These are phyloP conservation scores for Sanghuangporus weigelae DNA, from an alignment of 1,284 basidiomycete genomes.

Conservation along the genomic window DNA sequence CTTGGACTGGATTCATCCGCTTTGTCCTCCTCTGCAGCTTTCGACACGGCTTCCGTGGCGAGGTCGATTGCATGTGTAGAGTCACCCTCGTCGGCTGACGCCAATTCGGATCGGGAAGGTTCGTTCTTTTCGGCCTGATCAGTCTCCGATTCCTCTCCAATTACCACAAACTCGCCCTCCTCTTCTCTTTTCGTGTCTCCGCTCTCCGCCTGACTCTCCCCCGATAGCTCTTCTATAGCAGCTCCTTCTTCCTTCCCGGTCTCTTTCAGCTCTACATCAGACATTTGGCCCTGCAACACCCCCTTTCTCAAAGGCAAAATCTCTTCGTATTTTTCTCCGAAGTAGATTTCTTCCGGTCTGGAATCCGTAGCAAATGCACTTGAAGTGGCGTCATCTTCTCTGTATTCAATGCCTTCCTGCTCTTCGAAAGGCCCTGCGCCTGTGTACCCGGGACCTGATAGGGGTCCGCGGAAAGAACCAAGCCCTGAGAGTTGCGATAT, in stretches of 20 bases:
- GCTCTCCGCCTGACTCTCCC: background rate
- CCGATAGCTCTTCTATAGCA: background rate
- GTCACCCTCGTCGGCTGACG: too few species aligned
- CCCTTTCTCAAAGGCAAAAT: too few species aligned
- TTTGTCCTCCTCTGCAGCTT: too few species aligned
- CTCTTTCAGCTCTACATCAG: too few species aligned
- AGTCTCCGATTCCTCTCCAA: background rate
- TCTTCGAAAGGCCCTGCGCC: background rate
- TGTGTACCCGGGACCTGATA: background rate
- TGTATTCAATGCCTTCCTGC: background rate
- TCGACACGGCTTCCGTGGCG: too few species aligned
- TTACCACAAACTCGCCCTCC: background rate
- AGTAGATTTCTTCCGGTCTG: background rate
- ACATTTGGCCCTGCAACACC: too few species aligned
- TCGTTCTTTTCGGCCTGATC: background rate
- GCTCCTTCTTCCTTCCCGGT: too few species aligned
- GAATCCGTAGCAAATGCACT: too few species aligned
- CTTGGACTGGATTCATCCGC: too few species aligned
- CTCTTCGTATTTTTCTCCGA: background rate
- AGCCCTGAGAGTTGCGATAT: background rate
- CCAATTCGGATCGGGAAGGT: too few species aligned
- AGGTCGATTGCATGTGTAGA: too few species aligned
- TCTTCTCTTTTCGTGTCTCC: background rate
- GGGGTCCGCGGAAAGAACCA: background rate
- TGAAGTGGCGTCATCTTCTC: too few species aligned